Percentiles rank a stretch among this genome's conserved stretches.
These are phyloP conservation scores for Saposhnikovia divaricata DNA, from an alignment of 129 eudicot genomes.

Conservation along the genomic window DNA sequence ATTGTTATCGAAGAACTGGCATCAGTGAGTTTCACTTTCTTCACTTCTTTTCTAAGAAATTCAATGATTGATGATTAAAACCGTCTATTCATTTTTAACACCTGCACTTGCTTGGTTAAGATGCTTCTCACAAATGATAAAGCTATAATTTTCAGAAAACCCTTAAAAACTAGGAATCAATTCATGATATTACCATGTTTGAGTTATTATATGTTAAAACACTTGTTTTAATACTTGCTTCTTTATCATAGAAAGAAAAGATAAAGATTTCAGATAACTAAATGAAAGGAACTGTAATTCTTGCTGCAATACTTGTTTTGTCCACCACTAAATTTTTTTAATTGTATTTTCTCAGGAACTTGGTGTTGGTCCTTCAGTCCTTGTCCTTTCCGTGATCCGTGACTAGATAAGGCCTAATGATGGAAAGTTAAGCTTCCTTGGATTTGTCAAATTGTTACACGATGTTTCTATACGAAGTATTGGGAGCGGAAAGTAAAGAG, in stretches of 20 bases:
- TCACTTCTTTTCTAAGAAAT: not conserved
- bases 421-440: constrained; percentile 71
- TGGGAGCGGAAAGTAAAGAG: constrained; percentile 19
- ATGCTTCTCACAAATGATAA: not conserved
- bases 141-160: too few relatives aligned
- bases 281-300: not conserved
- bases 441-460: constrained; percentile 63
- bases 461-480: constrained; percentile 39
- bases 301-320: not conserved
- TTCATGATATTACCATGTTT: not conserved
- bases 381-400: constrained; percentile 49
- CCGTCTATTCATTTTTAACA: not conserved
- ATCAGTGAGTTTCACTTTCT: constrained; percentile 39
- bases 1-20: constrained; percentile 77
- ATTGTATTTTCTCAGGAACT: constrained; percentile 40
- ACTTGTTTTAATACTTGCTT: too few relatives aligned
- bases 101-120: not conserved
- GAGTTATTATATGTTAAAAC: not conserved
- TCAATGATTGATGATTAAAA: not conserved
- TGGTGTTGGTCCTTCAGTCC: constrained; percentile 59
- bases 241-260: not conserved
- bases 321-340: not conserved
- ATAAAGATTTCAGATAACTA: not conserved
- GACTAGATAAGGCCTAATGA: constrained; percentile 76
- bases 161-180: not conserved